These are phyloP conservation scores for Rutstroemia sydowiana DNA, from an alignment of 2,329 filamentous ascomycete genomes.

Conservation along the genomic window DNA sequence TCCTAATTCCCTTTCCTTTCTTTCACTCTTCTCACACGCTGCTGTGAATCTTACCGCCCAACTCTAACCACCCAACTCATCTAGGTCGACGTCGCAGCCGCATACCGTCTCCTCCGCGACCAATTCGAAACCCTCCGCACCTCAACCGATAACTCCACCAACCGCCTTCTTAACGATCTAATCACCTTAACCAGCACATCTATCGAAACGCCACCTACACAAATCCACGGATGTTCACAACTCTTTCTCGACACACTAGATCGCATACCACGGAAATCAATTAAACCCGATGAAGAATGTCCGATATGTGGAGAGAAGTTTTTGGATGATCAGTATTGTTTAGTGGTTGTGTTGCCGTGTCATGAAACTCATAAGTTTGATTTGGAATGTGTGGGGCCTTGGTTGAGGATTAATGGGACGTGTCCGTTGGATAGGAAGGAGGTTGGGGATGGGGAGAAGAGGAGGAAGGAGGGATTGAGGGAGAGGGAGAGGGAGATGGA, in stretches of 20 bases:
- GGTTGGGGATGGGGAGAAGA: conserved; percentile 36
- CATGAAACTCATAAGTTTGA: conserved; percentile 52
- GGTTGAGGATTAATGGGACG: conserved; percentile 56
- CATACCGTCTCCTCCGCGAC: conserved; percentile 55
- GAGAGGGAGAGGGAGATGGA: background rate
- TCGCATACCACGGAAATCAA: conserved; percentile 44
- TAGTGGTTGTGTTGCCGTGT: conserved; percentile 59
- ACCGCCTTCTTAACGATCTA: conserved; percentile 46
- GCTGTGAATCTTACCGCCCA: background rate
- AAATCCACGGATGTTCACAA: conserved; percentile 48
- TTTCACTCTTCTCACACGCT: background rate
- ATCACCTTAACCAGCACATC: conserved; percentile 41
- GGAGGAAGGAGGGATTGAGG: conserved; percentile 39
- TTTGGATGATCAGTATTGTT: conserved; percentile 53
- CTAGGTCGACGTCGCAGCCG: conserved; percentile 44
- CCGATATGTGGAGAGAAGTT: conserved; percentile 57
- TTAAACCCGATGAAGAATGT: conserved; percentile 45
- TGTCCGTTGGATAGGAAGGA: conserved; percentile 58
- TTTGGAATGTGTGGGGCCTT: conserved; percentile 60
- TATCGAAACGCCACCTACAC: conserved; percentile 45
- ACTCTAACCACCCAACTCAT: background rate
- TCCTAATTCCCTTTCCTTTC: background rate
- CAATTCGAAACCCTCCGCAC: conserved; percentile 43
- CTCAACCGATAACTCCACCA: conserved; percentile 33
- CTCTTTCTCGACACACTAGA: conserved; percentile 53